Conservation (phyloP, 2,329 filamentous ascomycete species). For the Neoascochyta sp. region DNA sequence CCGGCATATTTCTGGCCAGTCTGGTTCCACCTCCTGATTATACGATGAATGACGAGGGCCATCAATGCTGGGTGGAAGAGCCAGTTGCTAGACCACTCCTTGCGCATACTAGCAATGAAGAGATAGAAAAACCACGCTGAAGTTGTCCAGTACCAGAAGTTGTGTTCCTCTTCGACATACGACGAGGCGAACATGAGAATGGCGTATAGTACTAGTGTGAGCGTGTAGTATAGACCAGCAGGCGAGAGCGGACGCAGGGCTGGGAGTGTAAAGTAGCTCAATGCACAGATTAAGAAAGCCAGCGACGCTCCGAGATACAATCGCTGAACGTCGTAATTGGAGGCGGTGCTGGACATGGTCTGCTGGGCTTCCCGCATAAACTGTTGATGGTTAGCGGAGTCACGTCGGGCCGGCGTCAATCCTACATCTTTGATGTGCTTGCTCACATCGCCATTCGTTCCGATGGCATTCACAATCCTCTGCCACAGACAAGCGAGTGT, state of each 20-base stretch:
- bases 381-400: conserved; percentile 16
- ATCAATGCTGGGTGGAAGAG: conserved; percentile 39
- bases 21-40: conserved; percentile 85
- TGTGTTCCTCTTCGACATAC: conserved; percentile 96
- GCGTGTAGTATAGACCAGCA: conserved; percentile 40
- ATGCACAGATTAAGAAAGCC: conserved; percentile 45
- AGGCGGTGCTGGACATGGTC: conserved; percentile 83
- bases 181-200: conserved; percentile 97
- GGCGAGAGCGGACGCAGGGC: conserved; percentile 49
- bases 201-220: conserved; percentile 56
- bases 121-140: conserved; percentile 62
- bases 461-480: conserved; percentile 17
- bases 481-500: conserved; percentile 68
- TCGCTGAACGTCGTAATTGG: conserved; percentile 76
- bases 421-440: too few relatives aligned
- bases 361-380: conserved; percentile 73
- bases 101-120: conserved; percentile 38
- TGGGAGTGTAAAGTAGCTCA: conserved; percentile 33
- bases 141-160: conserved; percentile 94
- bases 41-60: conserved; percentile 60
- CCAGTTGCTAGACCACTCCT: conserved; percentile 23
- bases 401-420: too few relatives aligned
- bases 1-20: conserved; percentile 95
- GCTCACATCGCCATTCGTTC: too few relatives aligned
- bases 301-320: conserved; percentile 50